These are phyloP conservation scores for Sclerotinia subarctica DNA, from an alignment of 2,329 filamentous ascomycete species.

Conservation along the genomic window DNA sequence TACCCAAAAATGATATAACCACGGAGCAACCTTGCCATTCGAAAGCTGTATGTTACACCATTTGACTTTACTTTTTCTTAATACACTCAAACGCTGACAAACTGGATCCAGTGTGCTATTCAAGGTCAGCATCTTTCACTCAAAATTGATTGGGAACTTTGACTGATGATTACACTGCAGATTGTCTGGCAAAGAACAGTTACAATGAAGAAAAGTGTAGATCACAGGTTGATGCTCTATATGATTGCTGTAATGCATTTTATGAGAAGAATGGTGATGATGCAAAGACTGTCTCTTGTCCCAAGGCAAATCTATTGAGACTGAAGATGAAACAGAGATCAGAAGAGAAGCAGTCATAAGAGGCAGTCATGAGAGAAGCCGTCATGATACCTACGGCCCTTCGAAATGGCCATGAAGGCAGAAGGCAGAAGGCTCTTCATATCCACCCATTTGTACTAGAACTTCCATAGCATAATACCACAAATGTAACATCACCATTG, in stretches of 20 bases:
- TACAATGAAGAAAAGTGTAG: slow-evolving; percentile 86
- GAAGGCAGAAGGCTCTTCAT: not conserved
- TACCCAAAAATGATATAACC: slow-evolving; percentile 68
- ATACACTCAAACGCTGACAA: slow-evolving; percentile 8
- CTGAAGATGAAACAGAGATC: slow-evolving; percentile 75
- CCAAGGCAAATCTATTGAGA: slow-evolving; percentile 73
- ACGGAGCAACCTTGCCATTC: slow-evolving; percentile 66
- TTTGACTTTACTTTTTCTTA: not conserved
- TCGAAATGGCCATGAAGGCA: not conserved
- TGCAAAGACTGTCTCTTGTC: slow-evolving; percentile 78
- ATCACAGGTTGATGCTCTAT: slow-evolving; percentile 74
- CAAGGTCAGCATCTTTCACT: slow-evolving; percentile 58
- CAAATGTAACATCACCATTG: not conserved
- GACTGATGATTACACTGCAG: slow-evolving; percentile 44
- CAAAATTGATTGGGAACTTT: not conserved
- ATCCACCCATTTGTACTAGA: not conserved
- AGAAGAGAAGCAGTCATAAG: slow-evolving; percentile 28
- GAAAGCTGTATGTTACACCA: slow-evolving; percentile 62
- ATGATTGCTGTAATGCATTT: slow-evolving; percentile 89
- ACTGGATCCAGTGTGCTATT: slow-evolving; percentile 70
- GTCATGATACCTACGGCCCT: not conserved
- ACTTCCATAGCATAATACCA: not conserved
- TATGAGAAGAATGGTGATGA: slow-evolving; percentile 76
- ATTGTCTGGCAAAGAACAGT: slow-evolving; percentile 78
- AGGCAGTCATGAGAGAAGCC: no score